Evolutionary conservation across 1,284 basidiomycete species (phyloP).

Genomic region (Cryptococcus maquisensis): DNA sequence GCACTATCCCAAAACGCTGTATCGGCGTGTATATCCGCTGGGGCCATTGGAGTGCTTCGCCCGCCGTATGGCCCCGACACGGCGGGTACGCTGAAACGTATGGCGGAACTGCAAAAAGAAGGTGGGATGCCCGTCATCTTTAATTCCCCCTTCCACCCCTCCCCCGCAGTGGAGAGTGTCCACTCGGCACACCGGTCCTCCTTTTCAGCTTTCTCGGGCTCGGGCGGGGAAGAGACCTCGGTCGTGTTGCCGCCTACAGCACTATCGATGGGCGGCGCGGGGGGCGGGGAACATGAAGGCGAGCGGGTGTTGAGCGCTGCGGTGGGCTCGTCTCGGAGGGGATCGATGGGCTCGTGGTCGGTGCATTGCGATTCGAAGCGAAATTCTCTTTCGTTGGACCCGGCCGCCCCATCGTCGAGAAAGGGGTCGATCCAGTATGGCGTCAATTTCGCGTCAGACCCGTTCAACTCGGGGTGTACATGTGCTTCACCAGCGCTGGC

Average conservation of each 20-base stretch:
- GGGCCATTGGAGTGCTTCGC: constrained; percentile 43
- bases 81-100: constrained; percentile 22
- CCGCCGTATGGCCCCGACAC: constrained; percentile 41
- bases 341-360: constrained; percentile 8
- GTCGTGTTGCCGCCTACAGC: constrained; percentile 43
- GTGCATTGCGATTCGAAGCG: not conserved
- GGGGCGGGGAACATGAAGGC: constrained; percentile 32
- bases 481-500: not conserved
- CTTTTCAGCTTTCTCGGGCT: not conserved
- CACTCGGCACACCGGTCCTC: not conserved
- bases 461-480: not conserved
- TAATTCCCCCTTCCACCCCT: not conserved
- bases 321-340: constrained; percentile 6
- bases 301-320: constrained; percentile 33
- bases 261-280: constrained; percentile 25
- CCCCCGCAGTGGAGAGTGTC: not conserved
- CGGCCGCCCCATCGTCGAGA: not conserved
- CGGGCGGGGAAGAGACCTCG: constrained; percentile 5
- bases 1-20: constrained; percentile 32
- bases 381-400: constrained; percentile 2
- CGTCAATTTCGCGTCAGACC: not conserved
- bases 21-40: constrained; percentile 35
- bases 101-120: constrained; percentile 31
- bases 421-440: not conserved
- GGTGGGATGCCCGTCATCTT: constrained; percentile 11